Percentiles rank a stretch among this genome's conserved stretches.
These are phyloP conservation scores for Picocystis sp. DNA, from an alignment of 163 green algal species.

Conservation along the genomic window DNA sequence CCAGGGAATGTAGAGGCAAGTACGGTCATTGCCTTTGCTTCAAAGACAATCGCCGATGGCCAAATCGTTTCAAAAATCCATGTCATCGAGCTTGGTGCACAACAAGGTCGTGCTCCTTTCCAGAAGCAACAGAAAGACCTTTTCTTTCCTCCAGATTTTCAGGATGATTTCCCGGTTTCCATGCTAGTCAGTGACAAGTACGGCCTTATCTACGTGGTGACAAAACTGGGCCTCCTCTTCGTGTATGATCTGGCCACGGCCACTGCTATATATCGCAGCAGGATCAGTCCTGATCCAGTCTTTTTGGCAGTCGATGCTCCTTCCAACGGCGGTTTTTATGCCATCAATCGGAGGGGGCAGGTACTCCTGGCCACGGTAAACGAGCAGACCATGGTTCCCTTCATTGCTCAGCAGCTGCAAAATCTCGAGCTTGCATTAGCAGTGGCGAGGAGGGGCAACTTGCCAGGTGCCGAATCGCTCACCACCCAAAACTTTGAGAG, in stretches of 20 bases:
- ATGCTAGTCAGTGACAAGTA: conserved; percentile 81
- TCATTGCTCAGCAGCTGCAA: conserved; percentile 84
- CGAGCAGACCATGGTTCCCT: conserved; percentile 81
- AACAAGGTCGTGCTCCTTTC: conserved; percentile 30
- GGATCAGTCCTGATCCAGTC: conserved; percentile 87
- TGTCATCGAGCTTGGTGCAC: conserved; percentile 88
- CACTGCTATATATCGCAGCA: conserved; percentile 92
- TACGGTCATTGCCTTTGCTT: conserved; percentile 86
- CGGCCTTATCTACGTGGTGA: conserved; percentile 92
- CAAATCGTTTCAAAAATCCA: conserved; percentile 88
- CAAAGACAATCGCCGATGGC: conserved; percentile 80
- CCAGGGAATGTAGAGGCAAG: conserved; percentile 21
- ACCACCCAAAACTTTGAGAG: conserved; percentile 87
- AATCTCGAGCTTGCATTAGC: conserved; percentile 89
- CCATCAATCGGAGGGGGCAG: conserved; percentile 87
- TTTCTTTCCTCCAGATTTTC: conserved; percentile 97
- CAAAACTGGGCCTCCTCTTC: conserved; percentile 96
- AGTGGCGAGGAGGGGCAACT: conserved; percentile 76
- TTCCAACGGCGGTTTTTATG: conserved; percentile 67
- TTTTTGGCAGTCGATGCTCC: conserved; percentile 65
- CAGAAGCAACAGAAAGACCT: conserved; percentile 85
- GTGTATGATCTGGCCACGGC: conserved; percentile 96
- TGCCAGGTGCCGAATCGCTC: conserved; percentile 84
- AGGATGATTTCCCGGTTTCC: conserved; percentile 95
- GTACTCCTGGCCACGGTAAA: conserved; percentile 86